These are phyloP conservation scores for Leonotis leonurus DNA, from an alignment of 257 asterid species.

Conservation along the genomic window DNA sequence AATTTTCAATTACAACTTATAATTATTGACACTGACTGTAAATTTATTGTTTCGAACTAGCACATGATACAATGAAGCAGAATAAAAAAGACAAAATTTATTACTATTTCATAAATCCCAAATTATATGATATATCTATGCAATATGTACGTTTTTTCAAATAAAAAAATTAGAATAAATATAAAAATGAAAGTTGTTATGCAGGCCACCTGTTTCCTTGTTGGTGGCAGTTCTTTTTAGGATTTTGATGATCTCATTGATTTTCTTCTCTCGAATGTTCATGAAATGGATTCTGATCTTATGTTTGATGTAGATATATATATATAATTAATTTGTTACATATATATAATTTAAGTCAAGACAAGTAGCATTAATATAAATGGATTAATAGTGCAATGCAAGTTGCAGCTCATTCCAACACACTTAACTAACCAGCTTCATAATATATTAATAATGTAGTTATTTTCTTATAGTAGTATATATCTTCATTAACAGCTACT, in stretches of 20 bases:
- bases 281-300: no score
- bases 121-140: no score
- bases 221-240: not conserved
- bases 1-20: not conserved
- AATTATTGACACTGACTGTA: not conserved
- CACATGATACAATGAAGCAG: not conserved
- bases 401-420: no score
- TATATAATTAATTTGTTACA: not conserved
- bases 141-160: not conserved
- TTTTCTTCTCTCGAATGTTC: not conserved
- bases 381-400: no score
- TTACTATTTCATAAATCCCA: no score
- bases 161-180: no score
- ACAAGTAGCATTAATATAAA: no score
- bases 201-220: not conserved
- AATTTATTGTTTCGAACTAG: not conserved
- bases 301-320: not conserved
- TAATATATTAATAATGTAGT: no score
- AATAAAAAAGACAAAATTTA: not conserved
- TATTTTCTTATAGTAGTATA: no score
- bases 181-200: not conserved
- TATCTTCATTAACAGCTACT: no score
- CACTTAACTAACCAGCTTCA: no score
- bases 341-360: not conserved
- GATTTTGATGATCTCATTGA: not conserved